A percentile compares a stretch with the other conserved stretches of the same genome.
phyloP scores from a whole-genome alignment of 2,329 filamentous ascomycete species.

The Penicillium sp. region DNA sequence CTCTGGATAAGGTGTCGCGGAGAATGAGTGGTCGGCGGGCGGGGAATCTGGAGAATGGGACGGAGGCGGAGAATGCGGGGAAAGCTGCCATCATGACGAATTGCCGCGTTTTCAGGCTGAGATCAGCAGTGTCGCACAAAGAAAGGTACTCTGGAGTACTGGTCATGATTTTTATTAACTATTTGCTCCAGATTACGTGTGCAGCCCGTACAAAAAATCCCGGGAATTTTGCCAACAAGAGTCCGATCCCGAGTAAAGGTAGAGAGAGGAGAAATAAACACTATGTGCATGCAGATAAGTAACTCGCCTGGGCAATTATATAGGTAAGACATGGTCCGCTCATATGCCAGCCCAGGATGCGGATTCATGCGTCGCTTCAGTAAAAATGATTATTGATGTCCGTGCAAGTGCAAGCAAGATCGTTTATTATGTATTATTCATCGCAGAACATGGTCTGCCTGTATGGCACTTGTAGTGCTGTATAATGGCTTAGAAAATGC shows the following conservation, averaged over 20 bases:
- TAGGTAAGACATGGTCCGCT: background rate
- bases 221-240: background rate
- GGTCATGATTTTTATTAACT: background rate
- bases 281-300: conserved; percentile 9
- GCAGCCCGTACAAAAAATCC: background rate
- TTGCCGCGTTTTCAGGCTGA: background rate
- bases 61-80: conserved; percentile 13
- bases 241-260: background rate
- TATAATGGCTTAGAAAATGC: conserved; percentile 14
- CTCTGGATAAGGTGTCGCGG: background rate
- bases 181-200: background rate
- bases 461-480: conserved; percentile 4
- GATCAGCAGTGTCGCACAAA: no score
- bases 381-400: conserved; percentile 7
- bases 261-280: conserved; percentile 5
- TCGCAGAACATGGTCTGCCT: conserved; percentile 10
- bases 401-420: conserved; percentile 12
- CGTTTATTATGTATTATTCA: conserved; percentile 18
- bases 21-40: background rate
- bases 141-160: background rate
- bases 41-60: conserved; percentile 2
- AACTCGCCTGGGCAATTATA: background rate
- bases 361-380: conserved; percentile 10
- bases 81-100: conserved; percentile 17
- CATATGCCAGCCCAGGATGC: conserved; percentile 6